Evolutionary conservation across 208 protist genomes (phyloP).

Genomic region (Leishmania guyanensis): DNA sequence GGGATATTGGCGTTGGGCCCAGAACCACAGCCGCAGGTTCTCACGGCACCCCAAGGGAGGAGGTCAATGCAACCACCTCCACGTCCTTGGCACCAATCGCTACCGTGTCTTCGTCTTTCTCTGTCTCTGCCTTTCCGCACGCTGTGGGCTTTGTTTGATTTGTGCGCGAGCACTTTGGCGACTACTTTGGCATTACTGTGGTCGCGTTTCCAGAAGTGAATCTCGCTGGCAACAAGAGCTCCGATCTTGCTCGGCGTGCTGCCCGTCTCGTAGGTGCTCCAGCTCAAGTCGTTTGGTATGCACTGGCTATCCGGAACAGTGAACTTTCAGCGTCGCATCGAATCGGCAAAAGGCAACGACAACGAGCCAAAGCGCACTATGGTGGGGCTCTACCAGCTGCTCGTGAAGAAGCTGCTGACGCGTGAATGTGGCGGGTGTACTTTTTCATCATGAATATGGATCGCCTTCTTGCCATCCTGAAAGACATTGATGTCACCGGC

Average conservation of each 20-base stretch:
- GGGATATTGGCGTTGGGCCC: background rate
- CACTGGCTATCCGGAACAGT: conserved; percentile 55
- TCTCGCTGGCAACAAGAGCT: conserved; percentile 13
- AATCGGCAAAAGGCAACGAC: conserved; percentile 11
- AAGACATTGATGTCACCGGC: conserved; percentile 43
- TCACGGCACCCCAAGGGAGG: background rate
- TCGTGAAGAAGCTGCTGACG: conserved; percentile 75
- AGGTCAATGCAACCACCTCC: background rate
- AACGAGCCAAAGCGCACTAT: conserved; percentile 63
- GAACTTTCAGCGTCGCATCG: conserved; percentile 38
- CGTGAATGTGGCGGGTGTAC: conserved; percentile 86
- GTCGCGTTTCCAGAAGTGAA: conserved; percentile 80
- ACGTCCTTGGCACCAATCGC: background rate
- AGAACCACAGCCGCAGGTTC: background rate
- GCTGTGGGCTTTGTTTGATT: conserved; percentile 92
- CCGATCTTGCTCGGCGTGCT: conserved; percentile 60
- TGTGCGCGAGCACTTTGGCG: conserved; percentile 88
- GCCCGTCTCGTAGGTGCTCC: conserved; percentile 65
- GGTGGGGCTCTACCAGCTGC: conserved; percentile 53
- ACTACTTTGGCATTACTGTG: conserved; percentile 94
- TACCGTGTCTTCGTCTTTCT: background rate
- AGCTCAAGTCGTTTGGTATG: conserved; percentile 59
- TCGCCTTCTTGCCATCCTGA: conserved; percentile 57
- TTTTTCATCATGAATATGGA: conserved; percentile 97
- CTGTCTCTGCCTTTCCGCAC: conserved; percentile 65